Base-by-base conservation (phyloP, 2,329 filamentous ascomycete genomes). In the Coniella lustricola region DNA sequence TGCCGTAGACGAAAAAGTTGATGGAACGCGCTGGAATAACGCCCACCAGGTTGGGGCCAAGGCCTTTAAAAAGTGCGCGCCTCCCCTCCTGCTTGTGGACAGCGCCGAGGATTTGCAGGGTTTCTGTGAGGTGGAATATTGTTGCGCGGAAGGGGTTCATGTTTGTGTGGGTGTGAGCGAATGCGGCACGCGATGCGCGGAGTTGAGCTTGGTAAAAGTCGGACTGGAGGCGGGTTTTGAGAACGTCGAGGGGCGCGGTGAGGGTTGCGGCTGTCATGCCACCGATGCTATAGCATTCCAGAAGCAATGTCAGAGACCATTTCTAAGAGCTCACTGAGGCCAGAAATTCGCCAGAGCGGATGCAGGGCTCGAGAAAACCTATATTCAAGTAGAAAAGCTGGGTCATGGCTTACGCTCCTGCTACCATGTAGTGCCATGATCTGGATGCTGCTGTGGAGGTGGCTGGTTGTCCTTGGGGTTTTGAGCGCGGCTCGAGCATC, bases 1-100 rank as follows among this genome's bases (percentile, higher is more conserved):
- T 97, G 44, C 89, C 89, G 63, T 96, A 95, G 13, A 88, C 83
- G 69, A 84, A 95, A 66, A 97, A 97, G 66, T 94, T 95, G 68
- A 96, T 96, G 45, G 86, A 84, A 52, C 90, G 77, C 16, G 90
- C 90, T 1, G 90, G 90, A 8, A 96, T 85, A 2, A 95, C 90
- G 49, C 91, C 90, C 7, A 93, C 76, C 7, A 96, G 74, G 65
- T 95, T 96, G 1, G 91, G 90, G 0, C 90, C 90, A 3, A 97
- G 76, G 18, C 91, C 91, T 64, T 95, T 95, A 75, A 96, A 97
- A 3, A 97, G 75, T 10, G 89, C 90, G 44, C 89, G 81, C 72
- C 84, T 85, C 18, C 91, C 91, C 64, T 96, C 91, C 17, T 81
- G 72, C 44, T 81, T 80, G 57, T 91, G 86, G 7, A 97, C 90